A percentile compares a stretch with the other conserved stretches of the same genome.
Evolutionary conservation across 1,284 basidiomycete species (phyloP).

Genomic region (Lignosus rhinocerotis): DNA sequence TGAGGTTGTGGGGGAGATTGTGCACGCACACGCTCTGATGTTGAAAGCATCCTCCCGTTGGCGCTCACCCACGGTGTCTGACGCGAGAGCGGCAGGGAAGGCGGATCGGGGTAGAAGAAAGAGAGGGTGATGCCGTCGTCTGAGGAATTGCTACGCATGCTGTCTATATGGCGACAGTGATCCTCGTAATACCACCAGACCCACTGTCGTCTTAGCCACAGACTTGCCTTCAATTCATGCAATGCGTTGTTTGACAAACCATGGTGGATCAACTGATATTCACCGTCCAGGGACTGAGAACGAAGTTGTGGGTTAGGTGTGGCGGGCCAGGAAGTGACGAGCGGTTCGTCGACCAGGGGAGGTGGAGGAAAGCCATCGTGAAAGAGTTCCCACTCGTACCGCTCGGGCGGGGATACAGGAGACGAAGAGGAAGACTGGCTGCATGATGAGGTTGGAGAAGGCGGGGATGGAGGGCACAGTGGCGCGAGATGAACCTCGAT

Average conservation of each 20-base stretch:
- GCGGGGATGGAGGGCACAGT: constrained; percentile 17
- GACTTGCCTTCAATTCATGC: constrained; percentile 1
- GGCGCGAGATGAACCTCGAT: constrained; percentile 11
- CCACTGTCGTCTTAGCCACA: constrained; percentile 4
- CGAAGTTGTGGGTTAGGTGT: constrained; percentile 1
- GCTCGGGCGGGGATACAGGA: constrained; percentile 2
- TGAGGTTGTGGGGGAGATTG: not conserved
- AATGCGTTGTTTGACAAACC: constrained; percentile 4
- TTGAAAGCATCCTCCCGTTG: not conserved
- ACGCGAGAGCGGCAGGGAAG: constrained; percentile 10
- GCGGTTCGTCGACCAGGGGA: not conserved
- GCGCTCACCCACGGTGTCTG: constrained; percentile 1
- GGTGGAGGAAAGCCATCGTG: constrained; percentile 11
- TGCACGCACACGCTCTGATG: not conserved
- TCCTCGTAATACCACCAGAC: constrained; percentile 10
- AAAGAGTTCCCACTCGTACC: constrained; percentile 6
- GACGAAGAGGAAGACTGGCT: constrained; percentile 2
- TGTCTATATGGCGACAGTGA: constrained; percentile 7
- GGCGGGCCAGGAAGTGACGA: not conserved
- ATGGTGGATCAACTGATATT: not conserved
- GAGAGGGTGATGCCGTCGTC: not conserved
- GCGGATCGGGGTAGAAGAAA: constrained; percentile 4
- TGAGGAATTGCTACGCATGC: not conserved
- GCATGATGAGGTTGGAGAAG: constrained; percentile 10
- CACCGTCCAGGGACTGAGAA: not conserved